Base-by-base conservation (phyloP, 2,329 filamentous ascomycete genomes). In the Penicillium sp. region DNA sequence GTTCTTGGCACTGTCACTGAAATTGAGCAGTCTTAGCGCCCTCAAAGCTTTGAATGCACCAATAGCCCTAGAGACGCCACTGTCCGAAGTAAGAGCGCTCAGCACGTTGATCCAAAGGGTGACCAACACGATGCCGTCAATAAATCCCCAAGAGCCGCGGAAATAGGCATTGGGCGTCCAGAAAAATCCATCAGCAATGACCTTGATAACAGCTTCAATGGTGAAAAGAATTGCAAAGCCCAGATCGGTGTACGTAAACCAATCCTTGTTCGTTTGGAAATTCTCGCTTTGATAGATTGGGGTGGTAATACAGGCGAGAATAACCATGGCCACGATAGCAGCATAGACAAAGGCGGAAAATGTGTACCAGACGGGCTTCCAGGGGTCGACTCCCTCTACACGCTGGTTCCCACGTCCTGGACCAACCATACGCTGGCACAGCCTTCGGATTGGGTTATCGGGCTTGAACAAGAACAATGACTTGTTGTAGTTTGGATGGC, bases 131-230 rank as follows among this genome's bases (percentile, higher is more conserved):
- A 98, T 78, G 0, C 90, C 92, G 73, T 99, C 95, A 67, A 99
- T 97, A 64, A 97, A 89, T 7, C 95, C 96, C 95, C 95, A 99
- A 0, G 93, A 94, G 73, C 94, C 94, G 70, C 95, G 89, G 75
- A 97, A 92, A 74, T 97, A 99, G 3, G 96, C 96, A 77, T 99
- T 97, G 0, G 95, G 95, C 0, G 95, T 97, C 87, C 92, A 98
- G 75, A 97, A 91, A 70, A 97, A 91, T 7, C 95, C 95, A 79
- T 99, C 95, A 0, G 95, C 95, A 70, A 99, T 88, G 59, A 96
- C 89, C 76, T 99, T 99, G 79, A 99, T 93, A 6, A 88, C 72
- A 0, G 93, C 92, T 77, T 99, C 95, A 7, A 91, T 73, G 0
- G 90, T 91, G 79, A 99, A 99, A 15, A 99, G 78, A 1, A 90